These are phyloP conservation scores for Paulownia fortunei DNA, from an alignment of 257 asterid species.

Conservation along the genomic window DNA sequence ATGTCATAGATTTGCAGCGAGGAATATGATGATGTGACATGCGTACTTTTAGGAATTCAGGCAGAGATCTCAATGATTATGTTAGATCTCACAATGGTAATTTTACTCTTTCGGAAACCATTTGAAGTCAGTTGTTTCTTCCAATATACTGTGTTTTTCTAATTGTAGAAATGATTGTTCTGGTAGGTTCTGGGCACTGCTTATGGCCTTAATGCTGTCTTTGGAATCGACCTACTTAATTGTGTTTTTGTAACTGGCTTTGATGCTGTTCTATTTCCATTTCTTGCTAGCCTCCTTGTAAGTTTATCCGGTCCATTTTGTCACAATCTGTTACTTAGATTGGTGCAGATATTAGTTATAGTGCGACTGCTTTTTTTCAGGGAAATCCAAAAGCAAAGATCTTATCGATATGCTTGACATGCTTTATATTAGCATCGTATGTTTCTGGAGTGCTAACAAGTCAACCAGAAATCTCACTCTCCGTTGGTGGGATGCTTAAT, in stretches of 20 bases:
- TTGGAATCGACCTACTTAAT: conserved; percentile 79
- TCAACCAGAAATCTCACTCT: conserved; percentile 67
- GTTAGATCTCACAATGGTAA: conserved; percentile 92
- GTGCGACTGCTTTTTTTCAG: conserved; percentile 44
- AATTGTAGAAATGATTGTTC: conserved; percentile 34
- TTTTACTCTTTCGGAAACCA: conserved; percentile 24
- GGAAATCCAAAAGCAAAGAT: conserved; percentile 67
- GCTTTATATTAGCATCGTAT: conserved; percentile 60
- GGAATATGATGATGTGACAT: conserved; percentile 83
- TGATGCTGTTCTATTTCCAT: conserved; percentile 75
- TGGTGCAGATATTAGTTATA: conserved; percentile 21
- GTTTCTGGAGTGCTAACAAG: conserved; percentile 67
- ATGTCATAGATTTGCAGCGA: conserved; percentile 77
- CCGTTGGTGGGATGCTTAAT: conserved; percentile 60
- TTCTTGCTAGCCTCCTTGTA: conserved; percentile 67
- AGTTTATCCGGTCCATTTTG: conserved; percentile 40
- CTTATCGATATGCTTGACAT: conserved; percentile 58
- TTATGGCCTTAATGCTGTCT: conserved; percentile 83
- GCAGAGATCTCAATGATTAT: conserved; percentile 82
- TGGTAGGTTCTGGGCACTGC: conserved; percentile 93
- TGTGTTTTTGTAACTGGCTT: conserved; percentile 81
- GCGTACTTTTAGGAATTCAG: conserved; percentile 81
- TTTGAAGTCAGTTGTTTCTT: conserved; percentile 13
- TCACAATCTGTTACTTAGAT: conserved; percentile 15
- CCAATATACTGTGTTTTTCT: conserved; percentile 19